phyloP scores from a whole-genome alignment of 305 asterid species.

The Fraxinus albicans region DNA sequence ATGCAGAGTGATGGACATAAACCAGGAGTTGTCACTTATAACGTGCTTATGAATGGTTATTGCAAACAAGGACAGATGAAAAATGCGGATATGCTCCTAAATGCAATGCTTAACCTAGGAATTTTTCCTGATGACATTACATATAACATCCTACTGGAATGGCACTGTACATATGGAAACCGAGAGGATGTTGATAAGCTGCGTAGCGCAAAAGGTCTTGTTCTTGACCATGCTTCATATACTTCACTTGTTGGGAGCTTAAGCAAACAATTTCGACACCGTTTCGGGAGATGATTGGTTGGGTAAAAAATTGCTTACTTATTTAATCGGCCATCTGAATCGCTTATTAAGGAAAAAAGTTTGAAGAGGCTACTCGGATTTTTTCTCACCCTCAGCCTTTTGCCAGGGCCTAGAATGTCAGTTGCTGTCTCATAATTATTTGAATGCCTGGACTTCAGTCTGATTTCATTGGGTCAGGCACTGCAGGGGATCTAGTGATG shows the following conservation, averaged over 20 bases:
- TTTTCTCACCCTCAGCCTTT: not conserved
- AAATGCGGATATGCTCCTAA: constrained; percentile 72
- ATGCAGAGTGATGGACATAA: constrained; percentile 54
- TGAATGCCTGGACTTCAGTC: not conserved
- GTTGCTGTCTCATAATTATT: not conserved
- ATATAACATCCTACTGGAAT: constrained; percentile 71
- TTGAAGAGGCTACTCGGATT: not conserved
- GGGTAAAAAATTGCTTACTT: not conserved
- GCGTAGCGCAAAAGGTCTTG: constrained; percentile 72
- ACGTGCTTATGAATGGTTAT: constrained; percentile 70
- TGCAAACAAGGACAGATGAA: constrained; percentile 84
- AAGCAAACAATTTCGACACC: constrained; percentile 38
- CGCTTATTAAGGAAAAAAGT: not conserved
- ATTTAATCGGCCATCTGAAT: not conserved
- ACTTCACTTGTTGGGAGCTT: constrained; percentile 53
- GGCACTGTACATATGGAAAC: constrained; percentile 54
- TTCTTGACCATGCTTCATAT: constrained; percentile 79
- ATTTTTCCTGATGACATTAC: constrained; percentile 81
- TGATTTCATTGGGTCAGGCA: not conserved
- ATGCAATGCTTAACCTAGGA: constrained; percentile 79
- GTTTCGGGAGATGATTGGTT: constrained; percentile 24
- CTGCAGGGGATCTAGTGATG: not conserved
- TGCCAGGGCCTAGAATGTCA: not conserved
- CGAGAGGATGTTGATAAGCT: constrained; percentile 44
- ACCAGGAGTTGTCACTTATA: constrained; percentile 56